Evolutionary conservation across 2,329 filamentous ascomycete genomes (phyloP), one percentile per base, ranked within the genome.

Genomic region (Didymella arachidicola): DNA sequence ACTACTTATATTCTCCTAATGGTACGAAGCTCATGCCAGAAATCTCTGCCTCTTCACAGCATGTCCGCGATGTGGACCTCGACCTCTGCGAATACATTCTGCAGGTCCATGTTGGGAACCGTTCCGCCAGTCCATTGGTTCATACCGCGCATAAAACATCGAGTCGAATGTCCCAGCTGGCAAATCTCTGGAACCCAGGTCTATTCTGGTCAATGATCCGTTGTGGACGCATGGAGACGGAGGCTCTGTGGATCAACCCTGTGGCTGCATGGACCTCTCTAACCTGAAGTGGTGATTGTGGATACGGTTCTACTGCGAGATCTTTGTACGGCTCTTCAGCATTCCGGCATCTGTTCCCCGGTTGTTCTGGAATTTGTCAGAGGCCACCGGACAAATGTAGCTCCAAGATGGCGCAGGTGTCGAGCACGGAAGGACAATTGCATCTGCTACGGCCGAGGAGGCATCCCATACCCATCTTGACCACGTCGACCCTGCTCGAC

Each of bases 221-320:
- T 34, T 51, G 56, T 50, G 18, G 43, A 44, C 38, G 16, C 53
- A 43, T 38, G 38, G 49, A 26, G 45, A 32, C 30, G 30, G 39
- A 59, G 39, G 46, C 39, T 42, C 45, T 53, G 56, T 59, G 56
- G 56, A 51, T 54, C 56, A 50, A 59, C 56, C 56, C 50, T 54
- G 51, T 30, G 39, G 27, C 14, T 46, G 32, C 32, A 41, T 51
- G 45, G 27, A 34, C 32, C 19, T 22, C 6, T 26, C 38, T 58
- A 29, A 53, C 56, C 50, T 51, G 19, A 51, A 50, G 16, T 14
- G 34, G 49, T 32, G 26, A 54, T 19, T 54, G 56, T 54, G 56
- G 56, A 46, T 29, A 58, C 49, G 18, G 30, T 30, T 5, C 27
- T 25, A 39, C 32, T 47, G 27, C 46, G 41, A 46, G 51, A 53